phyloP scores from a whole-genome alignment of 208 protist genomes.

The Acanthamoeba castellanii region DNA sequence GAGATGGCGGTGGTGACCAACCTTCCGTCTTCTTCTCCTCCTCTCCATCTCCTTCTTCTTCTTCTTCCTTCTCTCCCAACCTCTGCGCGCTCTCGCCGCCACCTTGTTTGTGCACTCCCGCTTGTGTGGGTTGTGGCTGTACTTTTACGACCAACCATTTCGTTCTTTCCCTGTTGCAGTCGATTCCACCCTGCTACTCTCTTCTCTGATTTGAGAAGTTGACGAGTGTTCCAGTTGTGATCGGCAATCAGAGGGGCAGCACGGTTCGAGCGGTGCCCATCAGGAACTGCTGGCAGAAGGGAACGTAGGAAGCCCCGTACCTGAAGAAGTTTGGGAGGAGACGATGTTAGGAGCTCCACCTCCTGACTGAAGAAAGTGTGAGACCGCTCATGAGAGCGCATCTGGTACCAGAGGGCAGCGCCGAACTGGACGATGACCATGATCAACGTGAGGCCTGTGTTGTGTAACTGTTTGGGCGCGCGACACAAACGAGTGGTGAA shows the following conservation, averaged over 20 bases:
- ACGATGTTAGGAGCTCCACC: background rate
- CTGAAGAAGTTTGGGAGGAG: background rate
- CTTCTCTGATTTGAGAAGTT: too few relatives aligned
- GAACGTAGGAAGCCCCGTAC: slow-evolving; percentile 39
- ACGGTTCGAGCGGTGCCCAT: background rate
- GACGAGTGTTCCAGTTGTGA: background rate
- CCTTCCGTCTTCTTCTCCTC: too few relatives aligned
- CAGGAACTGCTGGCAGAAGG: slow-evolving; percentile 59
- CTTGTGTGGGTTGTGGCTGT: too few relatives aligned
- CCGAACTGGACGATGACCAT: slow-evolving; percentile 39
- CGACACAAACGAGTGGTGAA: background rate
- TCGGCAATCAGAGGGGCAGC: background rate
- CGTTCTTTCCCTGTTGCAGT: too few relatives aligned
- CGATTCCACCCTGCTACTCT: too few relatives aligned
- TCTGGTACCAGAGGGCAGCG: slow-evolving; percentile 33
- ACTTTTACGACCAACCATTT: too few relatives aligned
- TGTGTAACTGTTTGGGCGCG: background rate
- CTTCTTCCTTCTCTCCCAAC: too few relatives aligned
- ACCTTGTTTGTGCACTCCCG: too few relatives aligned
- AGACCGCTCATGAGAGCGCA: too few relatives aligned
- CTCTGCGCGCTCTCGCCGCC: too few relatives aligned
- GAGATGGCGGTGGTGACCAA: too few relatives aligned
- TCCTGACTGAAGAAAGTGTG: background rate
- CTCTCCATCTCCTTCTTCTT: too few relatives aligned
- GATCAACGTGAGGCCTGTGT: slow-evolving; percentile 2